Evolutionary conservation across 2,329 filamentous ascomycete genomes (phyloP).

Genomic region (Aureobasidium sp.): DNA sequence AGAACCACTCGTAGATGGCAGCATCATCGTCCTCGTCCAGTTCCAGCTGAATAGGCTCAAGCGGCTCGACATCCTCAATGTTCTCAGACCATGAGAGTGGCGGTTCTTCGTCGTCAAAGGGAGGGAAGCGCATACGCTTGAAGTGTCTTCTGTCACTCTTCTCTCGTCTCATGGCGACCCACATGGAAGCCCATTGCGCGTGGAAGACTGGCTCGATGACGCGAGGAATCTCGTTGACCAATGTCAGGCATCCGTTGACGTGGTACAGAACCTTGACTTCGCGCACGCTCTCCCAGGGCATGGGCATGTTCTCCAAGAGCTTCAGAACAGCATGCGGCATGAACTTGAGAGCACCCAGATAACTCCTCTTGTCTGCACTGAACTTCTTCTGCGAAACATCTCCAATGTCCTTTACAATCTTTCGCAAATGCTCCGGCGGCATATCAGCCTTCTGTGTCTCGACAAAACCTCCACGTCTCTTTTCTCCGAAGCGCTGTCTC

Average conservation of each 20-base stretch:
- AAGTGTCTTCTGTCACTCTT: constrained; percentile 94
- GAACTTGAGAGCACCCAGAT: constrained; percentile 93
- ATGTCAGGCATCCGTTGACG: constrained; percentile 90
- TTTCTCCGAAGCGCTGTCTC: constrained; percentile 90
- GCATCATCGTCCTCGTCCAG: constrained; percentile 88
- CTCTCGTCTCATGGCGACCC: constrained; percentile 95
- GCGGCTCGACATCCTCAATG: constrained; percentile 93
- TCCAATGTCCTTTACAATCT: constrained; percentile 97
- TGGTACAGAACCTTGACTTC: constrained; percentile 98
- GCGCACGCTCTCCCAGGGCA: constrained; percentile 95
- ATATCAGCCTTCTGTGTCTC: constrained; percentile 98
- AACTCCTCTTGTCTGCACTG: constrained; percentile 95
- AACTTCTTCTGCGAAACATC: constrained; percentile 99
- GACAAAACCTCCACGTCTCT: constrained; percentile 90
- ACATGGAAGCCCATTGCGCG: constrained; percentile 99
- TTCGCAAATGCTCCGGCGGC: constrained; percentile 95
- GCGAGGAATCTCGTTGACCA: constrained; percentile 92
- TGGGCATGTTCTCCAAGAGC: constrained; percentile 97
- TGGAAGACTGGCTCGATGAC: constrained; percentile 98
- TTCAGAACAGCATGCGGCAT: constrained; percentile 99
- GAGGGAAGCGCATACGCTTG: constrained; percentile 98
- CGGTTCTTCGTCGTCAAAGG: constrained; percentile 92
- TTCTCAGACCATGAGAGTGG: constrained; percentile 98
- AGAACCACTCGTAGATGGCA: constrained; percentile 93
- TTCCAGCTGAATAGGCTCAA: constrained; percentile 98